A percentile compares a stretch with the other conserved stretches of the same genome.
These are phyloP conservation scores for Aspergillus piperis DNA, from an alignment of 2,329 filamentous ascomycete species.

Conservation along the genomic window DNA sequence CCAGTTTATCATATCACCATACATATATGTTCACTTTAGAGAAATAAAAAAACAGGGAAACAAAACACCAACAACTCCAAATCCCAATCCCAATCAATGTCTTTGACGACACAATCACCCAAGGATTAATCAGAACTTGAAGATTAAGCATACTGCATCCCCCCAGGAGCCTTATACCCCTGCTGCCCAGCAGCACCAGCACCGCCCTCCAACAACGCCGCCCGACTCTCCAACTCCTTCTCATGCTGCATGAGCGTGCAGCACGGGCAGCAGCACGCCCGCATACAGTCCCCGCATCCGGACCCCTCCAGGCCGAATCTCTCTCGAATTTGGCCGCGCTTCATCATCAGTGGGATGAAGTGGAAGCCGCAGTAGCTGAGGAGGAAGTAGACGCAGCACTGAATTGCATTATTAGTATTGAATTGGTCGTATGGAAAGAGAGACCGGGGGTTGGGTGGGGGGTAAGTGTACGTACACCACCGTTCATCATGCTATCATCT, in stretches of 20 bases:
- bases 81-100: too few relatives aligned
- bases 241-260: conserved; percentile 62
- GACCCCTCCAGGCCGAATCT: conserved; percentile 57
- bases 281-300: conserved; percentile 53
- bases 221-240: conserved; percentile 48
- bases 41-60: too few relatives aligned
- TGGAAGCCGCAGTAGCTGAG: conserved; percentile 33
- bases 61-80: not conserved
- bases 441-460: too few relatives aligned
- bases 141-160: conserved; percentile 22
- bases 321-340: conserved; percentile 57
- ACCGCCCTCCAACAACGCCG: not conserved
- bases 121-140: too few relatives aligned
- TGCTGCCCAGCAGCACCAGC: not conserved
- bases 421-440: not conserved
- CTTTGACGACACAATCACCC: too few relatives aligned
- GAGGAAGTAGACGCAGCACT: conserved; percentile 40
- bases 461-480: conserved; percentile 24
- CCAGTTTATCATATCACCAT: too few relatives aligned
- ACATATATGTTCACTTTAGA: too few relatives aligned
- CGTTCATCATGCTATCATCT: conserved; percentile 31
- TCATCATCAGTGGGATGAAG: conserved; percentile 53
- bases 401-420: not conserved
- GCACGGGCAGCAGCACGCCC: conserved; percentile 58
- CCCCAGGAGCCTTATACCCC: conserved; percentile 29